These are phyloP conservation scores for Gossypium gossypioides DNA, from an alignment of 441 rosid species.

Conservation along the genomic window DNA sequence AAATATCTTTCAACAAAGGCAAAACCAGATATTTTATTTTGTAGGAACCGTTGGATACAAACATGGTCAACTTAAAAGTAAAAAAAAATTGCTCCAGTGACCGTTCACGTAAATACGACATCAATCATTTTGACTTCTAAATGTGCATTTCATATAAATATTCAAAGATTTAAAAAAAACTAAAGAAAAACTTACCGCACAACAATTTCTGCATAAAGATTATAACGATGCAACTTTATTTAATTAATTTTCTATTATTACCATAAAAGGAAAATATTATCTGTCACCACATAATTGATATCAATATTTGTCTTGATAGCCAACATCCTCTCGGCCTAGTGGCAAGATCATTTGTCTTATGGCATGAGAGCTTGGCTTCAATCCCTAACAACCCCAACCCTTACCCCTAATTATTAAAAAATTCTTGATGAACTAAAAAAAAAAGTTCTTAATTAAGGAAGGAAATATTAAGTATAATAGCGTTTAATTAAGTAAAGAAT, in stretches of 20 bases:
- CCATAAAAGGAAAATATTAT: background rate
- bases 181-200: background rate
- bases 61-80: background rate
- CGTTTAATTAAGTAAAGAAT: background rate
- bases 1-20: background rate
- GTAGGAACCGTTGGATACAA: background rate
- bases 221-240: background rate
- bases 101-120: background rate
- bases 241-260: background rate
- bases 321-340: no score
- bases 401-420: no score
- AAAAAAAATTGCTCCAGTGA: background rate
- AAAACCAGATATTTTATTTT: background rate
- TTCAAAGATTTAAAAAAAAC: no score
- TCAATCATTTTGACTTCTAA: background rate
- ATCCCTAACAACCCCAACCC: no score
- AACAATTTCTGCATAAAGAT: background rate
- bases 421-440: background rate
- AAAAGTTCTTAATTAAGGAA: background rate
- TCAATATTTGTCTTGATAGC: background rate
- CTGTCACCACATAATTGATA: background rate
- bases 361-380: no score
- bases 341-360: no score
- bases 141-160: no score
- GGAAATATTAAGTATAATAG: background rate